Conservation (phyloP, 2,329 filamentous ascomycete species). For the Hymenoscyphus repandus region DNA sequence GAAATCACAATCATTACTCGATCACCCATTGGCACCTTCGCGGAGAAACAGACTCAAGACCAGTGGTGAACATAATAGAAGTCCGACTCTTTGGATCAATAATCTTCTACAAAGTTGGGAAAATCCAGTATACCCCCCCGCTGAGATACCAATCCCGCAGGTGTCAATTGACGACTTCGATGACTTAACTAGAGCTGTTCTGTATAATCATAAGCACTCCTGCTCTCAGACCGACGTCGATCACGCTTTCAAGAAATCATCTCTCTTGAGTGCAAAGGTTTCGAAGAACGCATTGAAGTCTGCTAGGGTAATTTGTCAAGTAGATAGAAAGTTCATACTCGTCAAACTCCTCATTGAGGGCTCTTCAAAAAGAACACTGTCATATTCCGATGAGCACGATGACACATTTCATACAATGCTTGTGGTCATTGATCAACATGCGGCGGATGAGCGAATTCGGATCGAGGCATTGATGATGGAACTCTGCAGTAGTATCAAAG, state of each 20-base stretch:
- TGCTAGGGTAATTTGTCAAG: slow-evolving; percentile 70
- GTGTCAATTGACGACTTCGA: slow-evolving; percentile 32
- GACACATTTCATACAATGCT: slow-evolving; percentile 39
- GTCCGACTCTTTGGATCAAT: slow-evolving; percentile 49
- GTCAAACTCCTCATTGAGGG: slow-evolving; percentile 38
- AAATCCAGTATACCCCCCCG: slow-evolving; percentile 66
- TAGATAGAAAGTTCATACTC: slow-evolving; percentile 87
- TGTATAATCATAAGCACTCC: slow-evolving; percentile 21
- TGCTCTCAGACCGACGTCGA: slow-evolving; percentile 28
- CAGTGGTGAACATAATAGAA: slow-evolving; percentile 25
- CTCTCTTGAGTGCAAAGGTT: slow-evolving; percentile 41
- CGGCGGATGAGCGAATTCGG: slow-evolving; percentile 81
- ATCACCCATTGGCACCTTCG: neutral
- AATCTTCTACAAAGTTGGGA: slow-evolving; percentile 61
- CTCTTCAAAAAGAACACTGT: neutral
- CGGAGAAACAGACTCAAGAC: neutral
- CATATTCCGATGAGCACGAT: slow-evolving; percentile 10
- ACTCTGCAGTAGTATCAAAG: slow-evolving; percentile 36
- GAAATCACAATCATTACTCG: neutral
- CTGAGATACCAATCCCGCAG: slow-evolving; percentile 42
- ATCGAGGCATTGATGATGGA: slow-evolving; percentile 67
- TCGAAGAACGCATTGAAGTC: slow-evolving; percentile 55
- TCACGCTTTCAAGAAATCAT: slow-evolving; percentile 23
- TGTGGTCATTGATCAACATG: slow-evolving; percentile 86
- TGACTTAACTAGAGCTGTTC: slow-evolving; percentile 15